Evolutionary conservation across 2,329 filamentous ascomycete genomes (phyloP), one percentile per base, ranked within the genome.

Genomic region (Aurifilum marmelostoma): DNA sequence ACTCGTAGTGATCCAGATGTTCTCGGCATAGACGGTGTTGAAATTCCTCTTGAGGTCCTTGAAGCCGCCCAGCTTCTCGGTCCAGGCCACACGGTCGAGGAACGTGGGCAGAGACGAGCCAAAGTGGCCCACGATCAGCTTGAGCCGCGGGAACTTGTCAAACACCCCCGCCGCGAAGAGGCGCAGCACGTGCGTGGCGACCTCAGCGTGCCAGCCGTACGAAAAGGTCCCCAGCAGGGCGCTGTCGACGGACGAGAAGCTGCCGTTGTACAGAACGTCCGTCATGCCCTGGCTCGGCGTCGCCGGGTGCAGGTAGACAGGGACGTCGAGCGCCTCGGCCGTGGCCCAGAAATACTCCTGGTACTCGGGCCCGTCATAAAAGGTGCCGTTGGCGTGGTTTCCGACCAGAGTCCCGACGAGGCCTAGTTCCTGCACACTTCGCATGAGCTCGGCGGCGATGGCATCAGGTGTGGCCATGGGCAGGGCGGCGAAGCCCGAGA

Each of bases 331-430:
- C 65, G 76, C 77, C 71, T 79, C 75, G 7, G 79, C 81, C 18
- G 73, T 72, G 1, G 60, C 73, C 75, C 81, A 85, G n/a, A 85
- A 75, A 1, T 77, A 75, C 69, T 81, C 80, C 34, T 34, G 34
- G 71, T 81, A 85, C 37, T 75, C 75, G 41, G 74, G 73, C 39
- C 79, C 80, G 59, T 86, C 82, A 73, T 83, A 83, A 72, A 82
- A 83, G 16, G 71, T 68, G 0, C 80, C 80, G 24, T 75, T 67
- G n/a, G 74, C 66, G 69, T 81, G 80, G 56, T 81, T 79, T 68
- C 83, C 82, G 12, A 87, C 73, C 56, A 86, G 74, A 1, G 83
- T 82, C 0, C 85, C 84, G 3, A 84, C 78, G 67, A 87, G 24
- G 32, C n/a, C 58, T 21, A 60, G 34, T 18, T 77, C 61, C 67